A percentile compares a stretch with the other conserved stretches of the same genome.
Conservation (phyloP, 2,329 filamentous ascomycete species). For the Sclerotinia minor region DNA sequence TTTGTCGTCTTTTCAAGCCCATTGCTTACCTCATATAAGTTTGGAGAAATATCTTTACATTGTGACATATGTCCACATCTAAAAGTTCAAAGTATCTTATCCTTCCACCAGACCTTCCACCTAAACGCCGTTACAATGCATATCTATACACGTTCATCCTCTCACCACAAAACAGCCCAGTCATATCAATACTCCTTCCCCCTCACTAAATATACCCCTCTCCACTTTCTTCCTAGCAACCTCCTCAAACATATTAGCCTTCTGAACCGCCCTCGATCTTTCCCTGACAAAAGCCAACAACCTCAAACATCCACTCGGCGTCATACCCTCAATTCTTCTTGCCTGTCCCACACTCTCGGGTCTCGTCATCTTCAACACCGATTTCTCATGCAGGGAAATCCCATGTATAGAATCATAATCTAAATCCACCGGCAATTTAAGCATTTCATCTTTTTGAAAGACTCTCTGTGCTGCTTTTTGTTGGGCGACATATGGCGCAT, state of each 20-base stretch:
- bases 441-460: slow-evolving; percentile 73
- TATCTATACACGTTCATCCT: background rate
- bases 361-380: slow-evolving; percentile 65
- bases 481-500: slow-evolving; percentile 80
- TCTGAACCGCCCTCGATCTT: slow-evolving; percentile 28
- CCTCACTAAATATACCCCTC: background rate
- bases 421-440: slow-evolving; percentile 70
- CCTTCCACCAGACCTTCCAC: background rate
- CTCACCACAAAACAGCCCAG: background rate
- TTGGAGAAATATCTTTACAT: background rate
- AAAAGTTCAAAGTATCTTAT: background rate
- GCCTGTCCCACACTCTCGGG: slow-evolving; percentile 91
- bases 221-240: slow-evolving; percentile 24
- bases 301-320: slow-evolving; percentile 59
- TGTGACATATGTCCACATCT: background rate
- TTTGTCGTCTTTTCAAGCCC: background rate
- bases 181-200: background rate
- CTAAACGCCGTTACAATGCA: slow-evolving; percentile 15
- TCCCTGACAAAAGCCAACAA: slow-evolving; percentile 60
- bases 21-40: background rate
- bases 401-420: slow-evolving; percentile 75
- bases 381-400: slow-evolving; percentile 76
- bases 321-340: slow-evolving; percentile 78
- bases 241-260: slow-evolving; percentile 30
- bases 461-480: slow-evolving; percentile 66